These are phyloP conservation scores for Trichomonascaceae sp. DNA, from an alignment of 1,139 yeast genomes.

Conservation along the genomic window DNA sequence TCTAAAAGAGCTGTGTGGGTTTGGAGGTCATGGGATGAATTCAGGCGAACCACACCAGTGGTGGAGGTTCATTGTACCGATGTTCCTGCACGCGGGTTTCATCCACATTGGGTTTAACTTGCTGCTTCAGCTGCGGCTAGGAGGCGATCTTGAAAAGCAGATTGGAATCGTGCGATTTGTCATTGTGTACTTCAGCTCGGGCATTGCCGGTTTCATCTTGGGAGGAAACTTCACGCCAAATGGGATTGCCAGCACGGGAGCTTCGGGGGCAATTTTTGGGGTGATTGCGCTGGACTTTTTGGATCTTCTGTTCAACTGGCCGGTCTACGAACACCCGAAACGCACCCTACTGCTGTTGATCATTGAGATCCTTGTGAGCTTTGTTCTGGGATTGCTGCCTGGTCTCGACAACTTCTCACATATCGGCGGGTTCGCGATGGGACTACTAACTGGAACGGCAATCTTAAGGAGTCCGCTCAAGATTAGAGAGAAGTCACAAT, in stretches of 20 bases:
- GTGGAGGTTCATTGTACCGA: conserved; percentile 59
- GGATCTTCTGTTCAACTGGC: conserved; percentile 45
- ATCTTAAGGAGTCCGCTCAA: conserved; percentile 46
- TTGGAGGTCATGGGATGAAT: conserved; percentile 31
- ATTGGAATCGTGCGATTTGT: conserved; percentile 47
- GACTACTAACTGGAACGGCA: conserved; percentile 39
- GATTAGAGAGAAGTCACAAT: conserved; percentile 9
- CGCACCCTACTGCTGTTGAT: conserved; percentile 37
- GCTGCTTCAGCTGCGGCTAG: conserved; percentile 48
- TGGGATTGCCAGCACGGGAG: conserved; percentile 62
- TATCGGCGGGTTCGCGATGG: conserved; percentile 64
- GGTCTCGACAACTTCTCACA: conserved; percentile 70
- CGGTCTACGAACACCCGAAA: conserved; percentile 28
- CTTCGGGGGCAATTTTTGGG: conserved; percentile 66
- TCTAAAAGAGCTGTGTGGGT: conserved; percentile 48
- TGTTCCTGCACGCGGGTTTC: conserved; percentile 67
- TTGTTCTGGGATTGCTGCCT: conserved; percentile 57
- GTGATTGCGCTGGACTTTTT: conserved; percentile 50
- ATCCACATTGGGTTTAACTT: conserved; percentile 56
- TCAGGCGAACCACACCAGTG: conserved; percentile 38
- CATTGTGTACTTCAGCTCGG: conserved; percentile 46
- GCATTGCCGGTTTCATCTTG: conserved; percentile 54
- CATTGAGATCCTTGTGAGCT: conserved; percentile 44
- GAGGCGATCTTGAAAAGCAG: conserved; percentile 45
- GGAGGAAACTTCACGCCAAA: conserved; percentile 64